These are phyloP conservation scores for Tricholoma sp. DNA, from an alignment of 768 basidiomycete species.

Conservation along the genomic window DNA sequence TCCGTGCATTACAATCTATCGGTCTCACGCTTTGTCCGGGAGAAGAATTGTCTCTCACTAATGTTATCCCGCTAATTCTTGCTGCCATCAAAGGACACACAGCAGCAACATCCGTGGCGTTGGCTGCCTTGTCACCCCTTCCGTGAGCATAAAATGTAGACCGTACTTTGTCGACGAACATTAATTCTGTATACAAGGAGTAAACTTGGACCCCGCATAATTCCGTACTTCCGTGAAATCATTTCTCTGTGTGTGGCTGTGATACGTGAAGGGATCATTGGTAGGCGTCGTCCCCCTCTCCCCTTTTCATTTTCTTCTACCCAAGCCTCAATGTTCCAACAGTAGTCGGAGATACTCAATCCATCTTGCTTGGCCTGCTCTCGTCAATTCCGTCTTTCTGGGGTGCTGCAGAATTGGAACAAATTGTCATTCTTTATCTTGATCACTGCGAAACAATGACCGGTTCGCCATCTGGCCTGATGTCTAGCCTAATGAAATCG, in stretches of 20 bases:
- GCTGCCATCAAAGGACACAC: constrained; percentile 37
- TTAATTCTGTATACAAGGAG: constrained; percentile 34
- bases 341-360: constrained; percentile 33
- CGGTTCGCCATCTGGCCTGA: constrained; percentile 24
- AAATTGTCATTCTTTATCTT: constrained; percentile 53
- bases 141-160: constrained; percentile 39
- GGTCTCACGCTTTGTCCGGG: constrained; percentile 50
- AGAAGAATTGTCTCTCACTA: constrained; percentile 63
- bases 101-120: constrained; percentile 32
- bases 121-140: constrained; percentile 55
- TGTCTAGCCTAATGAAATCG: constrained; percentile 51
- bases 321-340: neutral
- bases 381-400: constrained; percentile 80
- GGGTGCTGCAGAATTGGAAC: constrained; percentile 51
- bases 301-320: neutral
- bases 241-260: constrained; percentile 50
- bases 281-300: constrained; percentile 22
- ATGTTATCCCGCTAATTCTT: constrained; percentile 56
- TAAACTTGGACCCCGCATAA: constrained; percentile 81
- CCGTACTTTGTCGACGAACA: neutral
- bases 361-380: constrained; percentile 64
- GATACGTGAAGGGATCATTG: constrained; percentile 36
- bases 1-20: constrained; percentile 57
- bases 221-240: constrained; percentile 77
- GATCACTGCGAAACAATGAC: constrained; percentile 33